Percentiles rank a stretch among this genome's conserved stretches.
Conservation (phyloP, 345 rosid genomes). For the Hirschfeldia incana region DNA sequence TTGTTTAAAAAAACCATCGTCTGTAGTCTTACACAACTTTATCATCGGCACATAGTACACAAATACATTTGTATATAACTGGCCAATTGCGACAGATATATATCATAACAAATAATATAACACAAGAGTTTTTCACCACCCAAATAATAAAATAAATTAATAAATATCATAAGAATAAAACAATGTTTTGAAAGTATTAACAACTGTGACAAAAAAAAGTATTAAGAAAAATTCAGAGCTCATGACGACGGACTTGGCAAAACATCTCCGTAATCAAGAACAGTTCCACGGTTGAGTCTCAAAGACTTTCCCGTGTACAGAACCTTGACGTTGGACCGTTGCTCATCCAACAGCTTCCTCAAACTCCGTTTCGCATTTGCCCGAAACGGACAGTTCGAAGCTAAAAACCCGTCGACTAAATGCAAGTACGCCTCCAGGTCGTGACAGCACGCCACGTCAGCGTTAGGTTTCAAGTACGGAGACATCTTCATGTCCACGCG, state of each 20-base stretch:
- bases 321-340: constrained; percentile 72
- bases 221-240: too few relatives aligned
- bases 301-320: constrained; percentile 72
- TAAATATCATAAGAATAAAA: neutral
- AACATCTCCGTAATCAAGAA: neutral
- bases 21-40: neutral
- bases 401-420: constrained; percentile 79
- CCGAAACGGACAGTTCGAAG: constrained; percentile 80
- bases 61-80: neutral
- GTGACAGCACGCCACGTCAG: constrained; percentile 81
- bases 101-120: neutral
- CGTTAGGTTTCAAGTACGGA: constrained; percentile 60
- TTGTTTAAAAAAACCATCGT: too few relatives aligned
- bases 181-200: too few relatives aligned
- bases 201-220: too few relatives aligned
- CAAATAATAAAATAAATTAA: neutral
- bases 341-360: constrained; percentile 67
- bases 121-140: neutral
- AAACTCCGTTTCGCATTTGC: constrained; percentile 91
- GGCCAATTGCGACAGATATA: neutral
- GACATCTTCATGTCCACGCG: constrained; percentile 70
- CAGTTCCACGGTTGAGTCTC: constrained; percentile 1
- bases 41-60: neutral
- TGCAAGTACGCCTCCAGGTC: constrained; percentile 82
- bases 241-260: neutral